phyloP scores from a whole-genome alignment of 352 stramenopile species.

The Pythium pyrilobum region DNA sequence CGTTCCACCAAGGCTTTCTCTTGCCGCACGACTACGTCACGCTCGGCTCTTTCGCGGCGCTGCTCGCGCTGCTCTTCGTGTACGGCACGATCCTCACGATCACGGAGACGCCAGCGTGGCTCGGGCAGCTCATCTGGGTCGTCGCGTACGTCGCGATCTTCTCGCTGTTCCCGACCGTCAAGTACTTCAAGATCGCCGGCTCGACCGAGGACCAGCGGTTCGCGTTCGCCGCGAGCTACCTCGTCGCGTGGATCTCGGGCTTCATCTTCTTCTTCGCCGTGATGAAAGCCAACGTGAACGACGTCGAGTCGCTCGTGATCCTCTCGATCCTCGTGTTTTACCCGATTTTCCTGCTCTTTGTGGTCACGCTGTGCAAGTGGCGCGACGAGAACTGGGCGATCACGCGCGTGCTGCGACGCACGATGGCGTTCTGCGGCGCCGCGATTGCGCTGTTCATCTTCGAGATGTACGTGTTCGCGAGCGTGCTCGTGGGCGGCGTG shows the following conservation, averaged over 20 bases:
- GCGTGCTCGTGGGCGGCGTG: conserved; percentile 42
- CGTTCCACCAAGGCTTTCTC: conserved; percentile 62
- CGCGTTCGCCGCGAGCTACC: conserved; percentile 41
- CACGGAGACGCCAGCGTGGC: conserved; percentile 58
- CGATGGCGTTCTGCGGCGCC: conserved; percentile 24
- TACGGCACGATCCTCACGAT: conserved; percentile 63
- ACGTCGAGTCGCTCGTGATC: conserved; percentile 68
- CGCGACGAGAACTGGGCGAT: conserved; percentile 65
- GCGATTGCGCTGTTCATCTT: conserved; percentile 62
- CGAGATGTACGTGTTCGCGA: conserved; percentile 72
- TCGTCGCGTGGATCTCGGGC: conserved; percentile 62
- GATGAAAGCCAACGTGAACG: conserved; percentile 53
- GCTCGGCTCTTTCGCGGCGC: conserved; percentile 45
- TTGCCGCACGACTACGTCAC: conserved; percentile 74
- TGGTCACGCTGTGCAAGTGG: conserved; percentile 73
- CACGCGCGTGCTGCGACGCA: conserved; percentile 39
- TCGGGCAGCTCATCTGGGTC: conserved; percentile 74
- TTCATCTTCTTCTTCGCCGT: conserved; percentile 69
- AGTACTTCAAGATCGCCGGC: conserved; percentile 69
- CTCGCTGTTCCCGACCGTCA: conserved; percentile 62
- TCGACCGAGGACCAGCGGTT: conserved; percentile 56
- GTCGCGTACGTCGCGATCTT: conserved; percentile 58
- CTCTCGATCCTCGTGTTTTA: conserved; percentile 77
- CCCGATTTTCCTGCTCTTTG: conserved; percentile 67
- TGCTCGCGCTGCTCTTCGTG: conserved; percentile 54